Evolutionary conservation across 2,329 filamentous ascomycete genomes (phyloP).

Genomic region (Cladorrhinum sp.): DNA sequence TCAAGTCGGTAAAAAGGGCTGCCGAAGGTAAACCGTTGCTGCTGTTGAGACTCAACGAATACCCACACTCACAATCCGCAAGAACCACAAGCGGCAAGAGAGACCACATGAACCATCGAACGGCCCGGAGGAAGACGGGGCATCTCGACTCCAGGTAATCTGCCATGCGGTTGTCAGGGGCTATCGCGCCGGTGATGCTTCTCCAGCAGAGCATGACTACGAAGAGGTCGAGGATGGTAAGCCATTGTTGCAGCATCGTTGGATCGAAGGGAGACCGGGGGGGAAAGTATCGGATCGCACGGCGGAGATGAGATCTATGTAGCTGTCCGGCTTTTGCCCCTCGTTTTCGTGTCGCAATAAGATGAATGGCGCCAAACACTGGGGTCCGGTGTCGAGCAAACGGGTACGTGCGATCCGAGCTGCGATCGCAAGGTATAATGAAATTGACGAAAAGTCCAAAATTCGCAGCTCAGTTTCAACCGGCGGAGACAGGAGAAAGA

Average conservation of each 20-base stretch:
- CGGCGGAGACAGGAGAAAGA: too few species aligned
- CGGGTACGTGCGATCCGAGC: neutral
- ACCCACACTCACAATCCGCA: conserved; percentile 69
- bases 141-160: neutral
- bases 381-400: neutral
- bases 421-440: neutral
- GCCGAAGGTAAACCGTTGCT: neutral
- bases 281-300: too few species aligned
- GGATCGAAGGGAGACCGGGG: neutral
- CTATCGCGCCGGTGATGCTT: neutral
- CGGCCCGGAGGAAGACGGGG: neutral
- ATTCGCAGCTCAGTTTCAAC: too few species aligned
- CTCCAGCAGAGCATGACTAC: neutral
- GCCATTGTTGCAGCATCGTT: neutral
- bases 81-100: conserved; percentile 23
- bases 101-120: conserved; percentile 10
- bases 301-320: neutral
- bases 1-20: conserved; percentile 61
- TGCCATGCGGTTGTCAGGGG: neutral
- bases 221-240: neutral
- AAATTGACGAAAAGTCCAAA: too few species aligned
- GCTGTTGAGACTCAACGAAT: conserved; percentile 48
- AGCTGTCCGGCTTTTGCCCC: neutral
- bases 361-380: too few species aligned
- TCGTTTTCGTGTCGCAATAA: neutral